A percentile compares a stretch with the other conserved stretches of the same genome.
These are phyloP conservation scores for Volvox carteri DNA, from an alignment of 163 green algal genomes.

Conservation along the genomic window DNA sequence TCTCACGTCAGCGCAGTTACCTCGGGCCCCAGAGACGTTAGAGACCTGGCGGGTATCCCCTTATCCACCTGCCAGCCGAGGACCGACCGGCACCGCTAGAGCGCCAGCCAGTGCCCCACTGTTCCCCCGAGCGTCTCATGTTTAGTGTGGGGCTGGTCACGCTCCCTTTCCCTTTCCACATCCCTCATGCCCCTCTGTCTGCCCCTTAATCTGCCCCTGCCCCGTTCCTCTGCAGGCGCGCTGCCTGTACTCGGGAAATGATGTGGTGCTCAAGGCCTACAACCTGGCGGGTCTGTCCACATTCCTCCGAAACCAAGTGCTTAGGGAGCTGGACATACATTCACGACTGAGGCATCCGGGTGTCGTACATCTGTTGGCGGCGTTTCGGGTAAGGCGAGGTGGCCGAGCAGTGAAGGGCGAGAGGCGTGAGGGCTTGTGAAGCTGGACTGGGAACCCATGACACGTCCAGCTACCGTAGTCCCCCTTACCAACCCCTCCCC, in stretches of 20 bases:
- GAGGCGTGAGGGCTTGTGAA: too few relatives aligned
- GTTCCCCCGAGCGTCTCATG: too few relatives aligned
- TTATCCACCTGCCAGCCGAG: too few relatives aligned
- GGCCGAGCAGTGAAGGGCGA: too few relatives aligned
- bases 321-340: constrained; percentile 45
- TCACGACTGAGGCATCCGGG: background rate
- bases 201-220: background rate
- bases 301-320: constrained; percentile 50
- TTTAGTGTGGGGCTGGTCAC: background rate
- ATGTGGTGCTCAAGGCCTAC: constrained; percentile 54
- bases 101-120: too few relatives aligned
- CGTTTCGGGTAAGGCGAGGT: constrained; percentile 36
- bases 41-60: too few relatives aligned
- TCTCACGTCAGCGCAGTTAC: background rate
- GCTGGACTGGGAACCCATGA: too few relatives aligned
- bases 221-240: background rate
- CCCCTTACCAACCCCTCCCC: too few relatives aligned
- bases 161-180: background rate
- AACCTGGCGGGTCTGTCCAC: background rate
- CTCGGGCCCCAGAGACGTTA: background rate
- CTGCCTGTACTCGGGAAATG: background rate
- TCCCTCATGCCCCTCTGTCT: background rate
- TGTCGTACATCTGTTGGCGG: constrained; percentile 27
- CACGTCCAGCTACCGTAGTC: too few relatives aligned
- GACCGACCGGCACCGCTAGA: too few relatives aligned